Conservation (phyloP, 331 rosid genomes). For the Pyrus hybrid region DNA sequence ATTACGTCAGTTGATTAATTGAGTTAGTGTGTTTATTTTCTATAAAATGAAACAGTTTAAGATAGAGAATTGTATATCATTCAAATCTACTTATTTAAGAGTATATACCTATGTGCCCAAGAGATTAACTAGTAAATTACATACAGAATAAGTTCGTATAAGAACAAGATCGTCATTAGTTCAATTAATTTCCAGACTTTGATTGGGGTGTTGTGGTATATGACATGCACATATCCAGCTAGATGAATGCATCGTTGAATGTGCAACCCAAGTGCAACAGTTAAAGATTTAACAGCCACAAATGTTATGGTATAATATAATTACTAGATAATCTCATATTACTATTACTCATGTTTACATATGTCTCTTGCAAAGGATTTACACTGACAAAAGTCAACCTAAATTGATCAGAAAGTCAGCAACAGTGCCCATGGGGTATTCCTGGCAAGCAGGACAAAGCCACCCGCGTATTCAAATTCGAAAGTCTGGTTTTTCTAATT, state of each 20-base stretch:
- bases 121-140: no score
- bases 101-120: neutral
- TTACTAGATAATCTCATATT: neutral
- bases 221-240: no score
- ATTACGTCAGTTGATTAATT: neutral
- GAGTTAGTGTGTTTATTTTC: neutral
- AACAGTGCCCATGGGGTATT: neutral
- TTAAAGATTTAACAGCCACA: no score
- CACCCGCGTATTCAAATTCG: neutral
- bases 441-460: constrained; percentile 1
- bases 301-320: no score
- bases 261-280: neutral
- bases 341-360: neutral
- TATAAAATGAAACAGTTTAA: neutral
- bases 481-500: neutral
- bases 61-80: neutral
- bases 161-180: neutral
- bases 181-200: neutral
- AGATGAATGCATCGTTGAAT: neutral
- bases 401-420: neutral
- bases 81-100: neutral
- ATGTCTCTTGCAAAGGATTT: neutral
- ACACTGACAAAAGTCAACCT: neutral
- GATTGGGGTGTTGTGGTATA: neutral
- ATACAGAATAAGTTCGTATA: neutral